Base-by-base conservation (phyloP, 441 rosid species). In the Pelargonium australe region DNA sequence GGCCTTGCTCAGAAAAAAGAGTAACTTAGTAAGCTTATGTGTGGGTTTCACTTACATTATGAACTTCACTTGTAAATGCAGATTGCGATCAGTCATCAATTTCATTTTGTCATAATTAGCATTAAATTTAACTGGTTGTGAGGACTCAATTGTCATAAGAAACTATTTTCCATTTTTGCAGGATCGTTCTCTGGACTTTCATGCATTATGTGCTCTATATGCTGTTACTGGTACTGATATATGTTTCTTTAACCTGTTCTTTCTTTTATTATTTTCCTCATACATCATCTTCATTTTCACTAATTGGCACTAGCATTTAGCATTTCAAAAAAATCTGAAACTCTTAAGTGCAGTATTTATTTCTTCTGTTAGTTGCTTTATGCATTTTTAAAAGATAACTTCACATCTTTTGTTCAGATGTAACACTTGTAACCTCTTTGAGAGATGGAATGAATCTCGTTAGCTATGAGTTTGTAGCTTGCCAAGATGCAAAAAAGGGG, bases 401-500 rank as follows among this genome's bases (percentile, higher is more conserved):
- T 17, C 3, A 23, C 20, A 65, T 68, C 66, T 23, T 57, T 64
- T 68, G 60, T 72, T 60, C 89, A 95, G 99, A 95, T 86, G 91
- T 95, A 69, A 93, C 98, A 65, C 97, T 95, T 14, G 99, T 95
- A 53, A 92, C 99, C 65, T 95, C 99, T 74, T 74, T 95, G 82
- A 86, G 99, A 84, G 99, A 95, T 78, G 99, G 99, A 75, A 92
- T 95, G 99, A 95, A 95, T 82, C 98, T 95, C 76, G 99, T 95
- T 70, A 95, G 98, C 75, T 95, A 90, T 65, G 99, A 95, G 77
- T 95, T 95, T 80, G 99, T 92, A 70, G 97, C 99, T 65, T 95
- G 99, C 84, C 99, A 95, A 82, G 99, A 85, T 65, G 82, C 85
- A 14, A 95, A 95, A 85, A 92, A 92, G 78, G 99, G 99, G 31